phyloP scores from a whole-genome alignment of 495 filamentous ascomycete species.

The Xylaria scruposa region DNA sequence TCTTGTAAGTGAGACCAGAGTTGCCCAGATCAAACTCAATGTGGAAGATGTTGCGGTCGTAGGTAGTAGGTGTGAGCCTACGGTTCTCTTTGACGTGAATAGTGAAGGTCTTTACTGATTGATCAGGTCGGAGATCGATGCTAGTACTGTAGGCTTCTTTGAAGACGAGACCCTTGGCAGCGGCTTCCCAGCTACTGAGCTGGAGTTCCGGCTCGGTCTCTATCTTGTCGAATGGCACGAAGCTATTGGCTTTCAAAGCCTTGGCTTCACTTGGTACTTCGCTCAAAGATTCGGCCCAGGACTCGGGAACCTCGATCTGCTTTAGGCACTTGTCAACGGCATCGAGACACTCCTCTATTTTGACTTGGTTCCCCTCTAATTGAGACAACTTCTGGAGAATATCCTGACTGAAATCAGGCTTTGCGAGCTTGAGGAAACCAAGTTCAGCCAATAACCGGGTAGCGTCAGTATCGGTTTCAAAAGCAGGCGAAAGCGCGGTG shows the following conservation, averaged over 20 bases:
- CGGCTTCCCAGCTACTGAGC: slow-evolving; percentile 78
- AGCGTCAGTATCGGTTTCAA: slow-evolving; percentile 61
- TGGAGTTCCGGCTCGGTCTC: slow-evolving; percentile 69
- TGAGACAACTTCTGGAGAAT: slow-evolving; percentile 42
- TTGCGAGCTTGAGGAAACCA: slow-evolving; percentile 78
- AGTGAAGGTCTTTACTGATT: slow-evolving; percentile 82
- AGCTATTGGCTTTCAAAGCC: slow-evolving; percentile 76
- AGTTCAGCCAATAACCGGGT: slow-evolving; percentile 72
- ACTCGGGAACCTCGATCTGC: slow-evolving; percentile 74
- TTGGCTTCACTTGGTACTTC: slow-evolving; percentile 48
- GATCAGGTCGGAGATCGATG: slow-evolving; percentile 78
- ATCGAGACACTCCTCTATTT: slow-evolving; percentile 65
- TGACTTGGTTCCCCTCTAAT: slow-evolving; percentile 48
- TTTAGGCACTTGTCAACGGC: slow-evolving; percentile 74
- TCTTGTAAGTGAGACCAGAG: slow-evolving; percentile 92
- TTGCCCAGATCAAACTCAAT: slow-evolving; percentile 96
- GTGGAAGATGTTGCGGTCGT: slow-evolving; percentile 99
- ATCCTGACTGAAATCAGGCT: slow-evolving; percentile 65
- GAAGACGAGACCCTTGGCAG: slow-evolving; percentile 87
- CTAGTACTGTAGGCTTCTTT: slow-evolving; percentile 89
- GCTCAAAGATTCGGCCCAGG: slow-evolving; percentile 76
- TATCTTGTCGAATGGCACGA: slow-evolving; percentile 77
- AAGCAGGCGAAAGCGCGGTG: slow-evolving; percentile 65
- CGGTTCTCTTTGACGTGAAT: slow-evolving; percentile 95
- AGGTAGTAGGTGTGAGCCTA: slow-evolving; percentile 82